Base-by-base conservation (phyloP, 495 filamentous ascomycete species). In the Hyaloscypha hepaticicola region DNA sequence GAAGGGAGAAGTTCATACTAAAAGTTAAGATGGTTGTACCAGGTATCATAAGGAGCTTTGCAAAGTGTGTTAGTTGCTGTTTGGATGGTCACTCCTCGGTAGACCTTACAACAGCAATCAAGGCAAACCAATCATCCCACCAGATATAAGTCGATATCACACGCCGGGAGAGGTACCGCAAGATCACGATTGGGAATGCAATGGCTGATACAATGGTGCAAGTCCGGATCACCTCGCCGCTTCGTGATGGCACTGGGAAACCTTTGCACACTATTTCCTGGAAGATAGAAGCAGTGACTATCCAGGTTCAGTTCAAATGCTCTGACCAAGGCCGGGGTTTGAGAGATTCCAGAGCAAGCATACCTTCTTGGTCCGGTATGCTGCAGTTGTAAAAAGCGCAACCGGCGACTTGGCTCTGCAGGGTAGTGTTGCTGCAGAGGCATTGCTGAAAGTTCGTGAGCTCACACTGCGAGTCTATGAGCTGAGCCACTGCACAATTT, bases 121-220 rank as follows among this genome's bases (percentile, higher is more conserved):
- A 4, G 12, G 59, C 55, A 12, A 55, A 22, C 65, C 65, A 67
- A 34, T 67, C 65, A 59, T 67, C 65, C 65, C 65, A 67, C 65
- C 65, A 67, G 5, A 67, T 11, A 14, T 25, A 14, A 9, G 28
- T 19, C 21, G 65, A 21, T 1, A 67, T 49, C 5, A n/a, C 41
- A 5, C 45, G 33, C 26, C 65, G 31, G 6, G 65, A 52, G 14
- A 67, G 12, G 28, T 58, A 67, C 24, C 65, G 31, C 22, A 63
- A 49, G 16, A 59, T 26, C 0, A 67, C 27, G 25, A 63, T 55
- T 9, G 65, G 52, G 31, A 41, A 67, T 4, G 60, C 59, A 22
- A 67, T 8, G 19, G 25, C 53, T 2, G 65, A 28, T 25, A 67
- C 29, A 19, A 67, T 45, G 27, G 63, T 63, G 14, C 28, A 31